A percentile compares a stretch with the other conserved stretches of the same genome.
phyloP scores from a whole-genome alignment of 2,329 filamentous ascomycete genomes.

The Microascus cirrosus region DNA sequence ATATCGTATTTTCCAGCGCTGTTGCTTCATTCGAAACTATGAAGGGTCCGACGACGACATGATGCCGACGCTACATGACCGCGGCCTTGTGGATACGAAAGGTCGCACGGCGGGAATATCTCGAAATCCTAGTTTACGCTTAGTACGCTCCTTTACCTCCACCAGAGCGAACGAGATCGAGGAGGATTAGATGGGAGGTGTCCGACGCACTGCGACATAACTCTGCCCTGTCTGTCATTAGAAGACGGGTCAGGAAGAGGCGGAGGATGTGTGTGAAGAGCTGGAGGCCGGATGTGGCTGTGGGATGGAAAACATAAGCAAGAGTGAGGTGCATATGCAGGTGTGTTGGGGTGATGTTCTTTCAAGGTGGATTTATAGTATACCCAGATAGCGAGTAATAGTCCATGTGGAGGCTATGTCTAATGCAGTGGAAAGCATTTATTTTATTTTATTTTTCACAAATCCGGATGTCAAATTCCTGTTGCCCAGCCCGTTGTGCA shows the following conservation, averaged over 20 bases:
- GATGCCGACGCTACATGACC: constrained; percentile 3
- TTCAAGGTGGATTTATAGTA: constrained; percentile 22
- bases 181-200: background rate
- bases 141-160: constrained; percentile 2
- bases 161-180: background rate
- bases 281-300: background rate
- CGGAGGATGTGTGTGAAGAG: background rate
- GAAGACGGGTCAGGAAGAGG: background rate
- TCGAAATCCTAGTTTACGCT: constrained; percentile 1
- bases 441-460: background rate
- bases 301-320: background rate
- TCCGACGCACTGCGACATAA: background rate
- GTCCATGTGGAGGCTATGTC: constrained; percentile 11
- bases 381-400: constrained; percentile 22
- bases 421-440: background rate
- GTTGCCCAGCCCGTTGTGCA: too few species aligned
- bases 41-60: background rate
- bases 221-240: background rate
- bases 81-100: background rate
- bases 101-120: background rate
- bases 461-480: background rate
- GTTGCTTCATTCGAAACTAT: constrained; percentile 7
- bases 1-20: constrained; percentile 9
- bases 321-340: background rate
- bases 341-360: constrained; percentile 5